A percentile compares a stretch with the other conserved stretches of the same genome.
Evolutionary conservation across 768 basidiomycete species (phyloP).

Genomic region (Brasilioporus rufonigricans): DNA sequence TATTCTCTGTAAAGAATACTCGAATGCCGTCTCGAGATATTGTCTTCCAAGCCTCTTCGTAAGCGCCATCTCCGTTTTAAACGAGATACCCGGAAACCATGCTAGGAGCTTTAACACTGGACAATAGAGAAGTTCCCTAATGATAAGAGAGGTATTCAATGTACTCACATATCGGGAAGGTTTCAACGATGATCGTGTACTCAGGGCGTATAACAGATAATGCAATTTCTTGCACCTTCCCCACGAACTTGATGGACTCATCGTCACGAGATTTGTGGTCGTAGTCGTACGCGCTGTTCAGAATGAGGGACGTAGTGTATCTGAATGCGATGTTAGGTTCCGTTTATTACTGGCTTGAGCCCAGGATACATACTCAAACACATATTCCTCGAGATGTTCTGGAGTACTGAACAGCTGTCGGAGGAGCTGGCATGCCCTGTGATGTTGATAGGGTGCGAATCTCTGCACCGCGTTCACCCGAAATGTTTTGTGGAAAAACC

Average conservation of each 20-base stretch:
- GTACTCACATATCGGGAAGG: conserved; percentile 6
- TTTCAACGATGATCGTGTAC: background rate
- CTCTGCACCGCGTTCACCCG: conserved; percentile 10
- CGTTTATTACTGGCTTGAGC: background rate
- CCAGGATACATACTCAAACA: conserved; percentile 28
- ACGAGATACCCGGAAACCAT: conserved; percentile 13
- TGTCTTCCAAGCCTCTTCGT: background rate
- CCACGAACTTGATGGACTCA: background rate
- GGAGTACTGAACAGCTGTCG: conserved; percentile 29
- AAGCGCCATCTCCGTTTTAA: background rate
- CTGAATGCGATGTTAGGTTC: background rate
- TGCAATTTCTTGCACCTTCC: background rate
- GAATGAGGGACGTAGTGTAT: conserved; percentile 6
- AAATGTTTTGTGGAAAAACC: conserved; percentile 24
- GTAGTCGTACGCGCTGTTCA: conserved; percentile 11
- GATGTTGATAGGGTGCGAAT: conserved; percentile 27
- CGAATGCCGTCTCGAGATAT: conserved; percentile 1
- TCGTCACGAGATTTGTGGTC: conserved; percentile 7
- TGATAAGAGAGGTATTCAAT: background rate
- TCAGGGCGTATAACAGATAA: conserved; percentile 4
- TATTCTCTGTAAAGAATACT: conserved; percentile 2
- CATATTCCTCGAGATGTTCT: conserved; percentile 11
- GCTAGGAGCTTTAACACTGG: conserved; percentile 14
- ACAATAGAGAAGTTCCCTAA: background rate
- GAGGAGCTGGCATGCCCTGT: conserved; percentile 29